A percentile compares a stretch with the other conserved stretches of the same genome.
phyloP scores from a whole-genome alignment of 2,329 filamentous ascomycete species.

The Tricladium varicosporioides region DNA sequence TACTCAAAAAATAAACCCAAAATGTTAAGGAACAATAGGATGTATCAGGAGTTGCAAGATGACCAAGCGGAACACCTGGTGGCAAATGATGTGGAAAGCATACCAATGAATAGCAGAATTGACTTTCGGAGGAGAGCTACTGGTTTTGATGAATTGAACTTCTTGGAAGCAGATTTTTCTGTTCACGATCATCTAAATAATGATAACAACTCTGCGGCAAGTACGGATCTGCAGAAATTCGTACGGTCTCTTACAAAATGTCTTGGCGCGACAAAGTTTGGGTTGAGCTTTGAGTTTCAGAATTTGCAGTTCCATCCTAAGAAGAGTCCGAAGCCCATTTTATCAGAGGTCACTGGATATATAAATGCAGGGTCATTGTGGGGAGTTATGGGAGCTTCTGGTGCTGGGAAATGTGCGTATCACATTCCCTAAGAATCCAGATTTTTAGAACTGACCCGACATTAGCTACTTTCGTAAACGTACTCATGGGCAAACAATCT shows the following conservation, averaged over 20 bases:
- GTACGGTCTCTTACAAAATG: conserved; percentile 52
- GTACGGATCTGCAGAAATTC: conserved; percentile 45
- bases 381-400: conserved; percentile 58
- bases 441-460: conserved; percentile 11
- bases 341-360: conserved; percentile 52
- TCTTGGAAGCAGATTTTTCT: conserved; percentile 14
- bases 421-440: too few relatives aligned
- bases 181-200: conserved; percentile 14
- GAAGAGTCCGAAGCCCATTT: conserved; percentile 41
- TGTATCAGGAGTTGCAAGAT: conserved; percentile 20
- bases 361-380: conserved; percentile 54
- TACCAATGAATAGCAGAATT: conserved; percentile 17
- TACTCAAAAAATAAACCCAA: neutral
- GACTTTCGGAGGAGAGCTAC: conserved; percentile 16
- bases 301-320: conserved; percentile 48
- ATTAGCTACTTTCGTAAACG: conserved; percentile 53
- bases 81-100: neutral
- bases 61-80: conserved; percentile 1
- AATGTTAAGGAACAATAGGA: neutral
- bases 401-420: conserved; percentile 50
- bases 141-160: conserved; percentile 20
- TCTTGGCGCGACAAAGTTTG: conserved; percentile 49
- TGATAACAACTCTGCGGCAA: conserved; percentile 24
- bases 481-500: conserved; percentile 57
- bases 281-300: conserved; percentile 52